Evolutionary conservation across 1,284 basidiomycete species (phyloP).

Genomic region (Cryptococcus neoformans): DNA sequence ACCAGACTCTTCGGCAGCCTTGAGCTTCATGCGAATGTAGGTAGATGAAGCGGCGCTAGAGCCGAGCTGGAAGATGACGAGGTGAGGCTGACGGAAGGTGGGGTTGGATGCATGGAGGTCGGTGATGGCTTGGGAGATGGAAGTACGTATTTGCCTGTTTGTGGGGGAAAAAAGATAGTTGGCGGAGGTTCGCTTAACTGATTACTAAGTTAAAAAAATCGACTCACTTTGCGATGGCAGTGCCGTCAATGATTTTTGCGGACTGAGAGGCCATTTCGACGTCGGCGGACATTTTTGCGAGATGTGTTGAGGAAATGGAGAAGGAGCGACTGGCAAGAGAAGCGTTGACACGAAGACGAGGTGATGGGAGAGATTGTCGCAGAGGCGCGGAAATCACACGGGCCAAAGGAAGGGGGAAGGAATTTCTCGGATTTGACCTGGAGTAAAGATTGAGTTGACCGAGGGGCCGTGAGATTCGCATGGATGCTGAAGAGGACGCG

Average conservation of each 20-base stretch:
- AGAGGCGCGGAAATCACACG: too few species aligned
- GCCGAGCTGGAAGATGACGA: slow-evolving; percentile 94
- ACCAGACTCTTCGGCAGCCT: slow-evolving; percentile 92
- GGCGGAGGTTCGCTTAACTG: background rate
- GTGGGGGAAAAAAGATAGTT: background rate
- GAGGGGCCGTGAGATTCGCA: too few species aligned
- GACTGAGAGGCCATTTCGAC: slow-evolving; percentile 12
- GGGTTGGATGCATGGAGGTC: slow-evolving; percentile 61
- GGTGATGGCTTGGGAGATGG: slow-evolving; percentile 65
- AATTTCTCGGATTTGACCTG: too few species aligned
- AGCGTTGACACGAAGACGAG: too few species aligned
- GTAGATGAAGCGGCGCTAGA: slow-evolving; percentile 82
- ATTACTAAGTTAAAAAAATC: background rate
- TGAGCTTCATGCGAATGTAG: slow-evolving; percentile 97
- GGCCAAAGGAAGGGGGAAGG: too few species aligned
- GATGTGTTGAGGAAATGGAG: slow-evolving; percentile 1
- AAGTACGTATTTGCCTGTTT: slow-evolving; percentile 70
- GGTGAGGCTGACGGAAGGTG: slow-evolving; percentile 76
- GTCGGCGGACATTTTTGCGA: slow-evolving; percentile 11
- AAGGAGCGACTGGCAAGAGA: background rate
- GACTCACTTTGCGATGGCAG: slow-evolving; percentile 76
- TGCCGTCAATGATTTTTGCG: slow-evolving; percentile 76
- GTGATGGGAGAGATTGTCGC: too few species aligned
- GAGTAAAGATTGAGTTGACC: too few species aligned
- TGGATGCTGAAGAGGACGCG: too few species aligned